These are phyloP conservation scores for Biscutella laevigata DNA, from an alignment of 441 rosid species.

Conservation along the genomic window DNA sequence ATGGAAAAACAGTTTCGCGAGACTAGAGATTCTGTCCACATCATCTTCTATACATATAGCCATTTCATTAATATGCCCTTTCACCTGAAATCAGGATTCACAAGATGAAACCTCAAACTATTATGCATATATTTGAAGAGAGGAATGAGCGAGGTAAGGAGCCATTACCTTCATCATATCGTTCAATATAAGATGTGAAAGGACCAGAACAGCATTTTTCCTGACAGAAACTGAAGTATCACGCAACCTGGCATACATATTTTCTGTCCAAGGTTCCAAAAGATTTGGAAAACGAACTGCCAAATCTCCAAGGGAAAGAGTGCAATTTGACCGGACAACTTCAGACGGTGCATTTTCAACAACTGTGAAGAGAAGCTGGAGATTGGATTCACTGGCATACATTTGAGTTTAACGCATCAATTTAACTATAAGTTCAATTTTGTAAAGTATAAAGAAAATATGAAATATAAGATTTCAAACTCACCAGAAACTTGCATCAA, in stretches of 20 bases:
- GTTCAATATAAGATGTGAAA: conserved; percentile 95
- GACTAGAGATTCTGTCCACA: conserved; percentile 80
- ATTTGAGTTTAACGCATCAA: conserved; percentile 26
- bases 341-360: conserved; percentile 92
- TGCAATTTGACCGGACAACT: conserved; percentile 91
- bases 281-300: conserved; percentile 97
- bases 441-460: conserved; percentile 2
- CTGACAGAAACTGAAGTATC: conserved; percentile 80
- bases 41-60: conserved; percentile 78
- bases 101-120: conserved; percentile 9
- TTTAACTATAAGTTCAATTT: background rate
- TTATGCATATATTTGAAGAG: background rate
- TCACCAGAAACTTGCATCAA: conserved; percentile 88
- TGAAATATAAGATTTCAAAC: conserved; percentile 13
- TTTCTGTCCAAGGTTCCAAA: conserved; percentile 96
- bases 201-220: conserved; percentile 97
- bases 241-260: conserved; percentile 76
- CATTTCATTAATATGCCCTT: conserved; percentile 94
- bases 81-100: conserved; percentile 53
- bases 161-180: conserved; percentile 98
- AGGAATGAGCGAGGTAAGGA: conserved; percentile 12
- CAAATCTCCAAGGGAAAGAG: conserved; percentile 92
- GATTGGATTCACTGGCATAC: conserved; percentile 72
- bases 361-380: conserved; percentile 96
- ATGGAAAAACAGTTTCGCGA: conserved; percentile 85